phyloP scores from a whole-genome alignment of 2,329 filamentous ascomycete species.

The Penicillium sp. region DNA sequence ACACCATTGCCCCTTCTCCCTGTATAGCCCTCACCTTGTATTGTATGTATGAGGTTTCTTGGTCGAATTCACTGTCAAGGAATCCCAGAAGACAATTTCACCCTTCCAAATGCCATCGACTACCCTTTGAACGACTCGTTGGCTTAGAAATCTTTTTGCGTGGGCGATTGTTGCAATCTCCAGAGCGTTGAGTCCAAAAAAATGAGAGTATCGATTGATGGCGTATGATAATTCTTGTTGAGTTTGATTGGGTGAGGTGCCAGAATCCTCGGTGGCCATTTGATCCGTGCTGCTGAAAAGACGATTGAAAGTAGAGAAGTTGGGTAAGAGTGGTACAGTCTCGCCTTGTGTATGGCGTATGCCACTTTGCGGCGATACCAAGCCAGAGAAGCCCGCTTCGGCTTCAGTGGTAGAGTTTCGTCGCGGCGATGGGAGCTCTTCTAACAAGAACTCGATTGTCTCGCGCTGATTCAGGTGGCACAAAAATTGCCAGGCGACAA shows the following conservation, averaged over 20 bases:
- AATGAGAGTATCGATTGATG: conserved; percentile 66
- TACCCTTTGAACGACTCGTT: conserved; percentile 78
- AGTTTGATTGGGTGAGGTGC: conserved; percentile 50
- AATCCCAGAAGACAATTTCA: conserved; percentile 85
- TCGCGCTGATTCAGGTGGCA: conserved; percentile 58
- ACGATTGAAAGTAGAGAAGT: conserved; percentile 23
- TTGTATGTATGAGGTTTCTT: conserved; percentile 81
- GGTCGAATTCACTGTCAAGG: conserved; percentile 68
- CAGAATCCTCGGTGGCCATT: conserved; percentile 36
- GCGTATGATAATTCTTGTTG: conserved; percentile 53
- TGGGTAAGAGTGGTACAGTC: conserved; percentile 33
- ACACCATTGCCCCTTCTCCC: not conserved
- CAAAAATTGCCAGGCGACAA: conserved; percentile 64
- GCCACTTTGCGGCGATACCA: conserved; percentile 9
- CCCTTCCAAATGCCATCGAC: conserved; percentile 84
- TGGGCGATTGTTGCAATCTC: conserved; percentile 81
- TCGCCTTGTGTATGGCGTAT: conserved; percentile 22
- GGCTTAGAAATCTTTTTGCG: conserved; percentile 82
- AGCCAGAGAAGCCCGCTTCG: conserved; percentile 23
- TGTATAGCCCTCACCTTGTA: conserved; percentile 39
- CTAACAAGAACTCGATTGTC: conserved; percentile 59
- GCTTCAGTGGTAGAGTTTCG: conserved; percentile 23
- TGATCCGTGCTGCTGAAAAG: conserved; percentile 42
- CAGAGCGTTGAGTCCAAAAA: conserved; percentile 79
- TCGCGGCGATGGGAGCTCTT: conserved; percentile 47